Percentiles rank a stretch among this genome's conserved stretches.
These are phyloP conservation scores for Heritiera fomes DNA, from an alignment of 345 rosid species.

Conservation along the genomic window DNA sequence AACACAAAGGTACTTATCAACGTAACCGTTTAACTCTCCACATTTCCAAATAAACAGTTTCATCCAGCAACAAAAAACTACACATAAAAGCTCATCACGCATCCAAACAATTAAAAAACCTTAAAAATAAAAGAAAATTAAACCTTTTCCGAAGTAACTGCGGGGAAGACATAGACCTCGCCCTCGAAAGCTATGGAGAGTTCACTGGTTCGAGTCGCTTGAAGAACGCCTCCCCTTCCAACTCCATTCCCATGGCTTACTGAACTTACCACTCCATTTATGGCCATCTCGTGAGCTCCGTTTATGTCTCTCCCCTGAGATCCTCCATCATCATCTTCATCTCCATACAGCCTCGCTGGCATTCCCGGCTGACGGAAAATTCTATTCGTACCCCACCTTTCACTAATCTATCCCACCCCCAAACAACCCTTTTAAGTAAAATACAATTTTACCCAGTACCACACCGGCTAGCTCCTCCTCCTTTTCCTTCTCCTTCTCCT, in stretches of 20 bases:
- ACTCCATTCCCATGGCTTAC: conserved; percentile 7
- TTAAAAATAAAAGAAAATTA: background rate
- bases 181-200: conserved; percentile 51
- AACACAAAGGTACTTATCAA: background rate
- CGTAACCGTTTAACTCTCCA: background rate
- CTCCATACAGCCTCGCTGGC: conserved; percentile 19
- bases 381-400: too few species aligned
- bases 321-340: conserved; percentile 10
- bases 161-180: conserved; percentile 50
- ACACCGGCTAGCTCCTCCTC: too few species aligned
- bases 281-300: background rate
- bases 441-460: too few species aligned
- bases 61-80: background rate
- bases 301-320: conserved; percentile 3
- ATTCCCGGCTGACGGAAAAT: conserved; percentile 27
- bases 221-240: conserved; percentile 5
- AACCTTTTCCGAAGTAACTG: conserved; percentile 45
- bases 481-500: too few species aligned
- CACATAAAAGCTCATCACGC: background rate
- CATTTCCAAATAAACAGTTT: background rate
- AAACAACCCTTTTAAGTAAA: too few species aligned
- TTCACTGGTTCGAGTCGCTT: conserved; percentile 40
- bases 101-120: background rate
- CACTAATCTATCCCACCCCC: too few species aligned
- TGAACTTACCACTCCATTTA: conserved; percentile 22